Conservation (phyloP, 805 yeast genomes). For the Ogataea paradorogensis region DNA sequence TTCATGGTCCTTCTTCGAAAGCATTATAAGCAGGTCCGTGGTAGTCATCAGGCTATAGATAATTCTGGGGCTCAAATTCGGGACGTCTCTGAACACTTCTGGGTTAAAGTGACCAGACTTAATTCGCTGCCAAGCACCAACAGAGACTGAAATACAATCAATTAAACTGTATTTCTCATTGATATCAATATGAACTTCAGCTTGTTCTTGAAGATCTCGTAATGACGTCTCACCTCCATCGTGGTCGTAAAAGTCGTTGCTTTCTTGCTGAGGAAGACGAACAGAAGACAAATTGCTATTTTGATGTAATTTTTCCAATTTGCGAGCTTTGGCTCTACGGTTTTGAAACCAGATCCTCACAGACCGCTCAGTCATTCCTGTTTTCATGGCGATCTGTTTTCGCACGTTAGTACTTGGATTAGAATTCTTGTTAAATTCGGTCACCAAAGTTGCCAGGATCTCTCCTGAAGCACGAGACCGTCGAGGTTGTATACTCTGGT, state of each 20-base stretch:
- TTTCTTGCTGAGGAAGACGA: neutral
- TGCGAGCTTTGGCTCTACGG: slow-evolving; percentile 74
- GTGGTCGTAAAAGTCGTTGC: neutral
- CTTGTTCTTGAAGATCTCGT: slow-evolving; percentile 19
- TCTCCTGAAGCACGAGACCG: slow-evolving; percentile 54
- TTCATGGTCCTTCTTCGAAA: slow-evolving; percentile 68
- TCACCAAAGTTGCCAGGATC: slow-evolving; percentile 62
- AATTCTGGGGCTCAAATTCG: slow-evolving; percentile 66
- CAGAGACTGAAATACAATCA: slow-evolving; percentile 65
- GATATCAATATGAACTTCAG: slow-evolving; percentile 45
- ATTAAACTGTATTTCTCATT: slow-evolving; percentile 66
- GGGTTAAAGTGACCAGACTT: slow-evolving; percentile 56
- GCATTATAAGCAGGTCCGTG: slow-evolving; percentile 67
- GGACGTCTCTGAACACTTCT: slow-evolving; percentile 41
- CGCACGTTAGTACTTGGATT: slow-evolving; percentile 75
- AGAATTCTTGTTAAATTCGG: slow-evolving; percentile 68
- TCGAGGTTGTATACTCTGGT: slow-evolving; percentile 21
- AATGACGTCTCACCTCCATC: slow-evolving; percentile 17
- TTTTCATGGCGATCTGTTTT: slow-evolving; percentile 62
- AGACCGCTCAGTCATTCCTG: slow-evolving; percentile 83
- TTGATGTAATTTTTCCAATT: slow-evolving; percentile 50
- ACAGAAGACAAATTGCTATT: slow-evolving; percentile 11
- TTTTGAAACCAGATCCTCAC: slow-evolving; percentile 94
- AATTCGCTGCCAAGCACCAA: slow-evolving; percentile 79
- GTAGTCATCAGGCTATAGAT: slow-evolving; percentile 61